A percentile compares a stretch with the other conserved stretches of the same genome.
phyloP scores from a whole-genome alignment of 192 early-diverging fungal genomes.

The Lunasporangiospora selenospora region DNA sequence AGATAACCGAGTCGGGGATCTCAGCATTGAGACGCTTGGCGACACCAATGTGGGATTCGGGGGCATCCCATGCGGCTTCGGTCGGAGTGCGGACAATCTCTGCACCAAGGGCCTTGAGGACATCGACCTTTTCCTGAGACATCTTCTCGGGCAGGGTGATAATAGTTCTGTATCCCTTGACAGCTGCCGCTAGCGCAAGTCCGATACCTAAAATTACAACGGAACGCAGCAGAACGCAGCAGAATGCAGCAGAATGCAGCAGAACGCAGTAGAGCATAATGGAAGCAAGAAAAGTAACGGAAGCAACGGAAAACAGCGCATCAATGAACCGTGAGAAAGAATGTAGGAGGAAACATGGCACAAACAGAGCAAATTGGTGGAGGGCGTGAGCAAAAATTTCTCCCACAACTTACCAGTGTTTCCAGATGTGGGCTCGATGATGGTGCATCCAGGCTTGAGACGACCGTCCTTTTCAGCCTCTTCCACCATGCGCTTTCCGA shows the following conservation, averaged over 20 bases:
- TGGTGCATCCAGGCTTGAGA: slow-evolving; percentile 87
- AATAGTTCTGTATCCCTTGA: slow-evolving; percentile 95
- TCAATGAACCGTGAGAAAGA: too few relatives aligned
- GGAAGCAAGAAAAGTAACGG: too few relatives aligned
- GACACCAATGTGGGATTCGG: slow-evolving; percentile 96
- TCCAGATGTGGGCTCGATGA: slow-evolving; percentile 97
- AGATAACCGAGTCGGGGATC: slow-evolving; percentile 93
- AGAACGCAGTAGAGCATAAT: too few relatives aligned
- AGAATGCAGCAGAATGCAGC: too few relatives aligned
- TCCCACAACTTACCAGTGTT: slow-evolving; percentile 94
- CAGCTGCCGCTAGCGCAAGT: slow-evolving; percentile 91
- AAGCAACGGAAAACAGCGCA: too few relatives aligned
- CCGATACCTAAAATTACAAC: slow-evolving; percentile 86
- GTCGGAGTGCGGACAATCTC: slow-evolving; percentile 98
- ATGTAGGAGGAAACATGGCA: too few relatives aligned
- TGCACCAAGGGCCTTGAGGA: slow-evolving; percentile 93
- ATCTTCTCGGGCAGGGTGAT: slow-evolving; percentile 99
- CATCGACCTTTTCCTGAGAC: slow-evolving; percentile 98
- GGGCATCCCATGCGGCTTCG: slow-evolving; percentile 96
- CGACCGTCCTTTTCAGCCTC: slow-evolving; percentile 87
- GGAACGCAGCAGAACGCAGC: too few relatives aligned
- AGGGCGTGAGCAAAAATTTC: too few relatives aligned
- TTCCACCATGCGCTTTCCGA: slow-evolving; percentile 93
- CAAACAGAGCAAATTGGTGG: too few relatives aligned
- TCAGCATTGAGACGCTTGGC: slow-evolving; percentile 88